A percentile compares a stretch with the other conserved stretches of the same genome.
Conservation (phyloP, 1,139 yeast genomes). For the Candida glucosophila region DNA sequence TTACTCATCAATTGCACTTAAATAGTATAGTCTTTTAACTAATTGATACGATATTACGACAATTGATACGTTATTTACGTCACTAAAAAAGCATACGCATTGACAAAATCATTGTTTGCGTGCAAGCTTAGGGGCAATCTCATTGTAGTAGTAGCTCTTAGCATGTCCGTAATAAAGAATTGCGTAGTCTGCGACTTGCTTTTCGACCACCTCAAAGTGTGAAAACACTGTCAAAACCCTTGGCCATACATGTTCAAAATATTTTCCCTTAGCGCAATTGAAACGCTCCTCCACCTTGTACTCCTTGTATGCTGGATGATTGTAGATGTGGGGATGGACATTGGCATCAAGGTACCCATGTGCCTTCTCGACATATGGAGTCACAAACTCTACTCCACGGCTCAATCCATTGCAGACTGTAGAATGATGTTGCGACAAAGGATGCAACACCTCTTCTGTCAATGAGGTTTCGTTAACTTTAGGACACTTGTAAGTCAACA, state of each 20-base stretch:
- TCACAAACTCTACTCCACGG: slow-evolving; percentile 18
- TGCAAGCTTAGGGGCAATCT: slow-evolving; percentile 1
- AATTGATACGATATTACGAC: too few species aligned
- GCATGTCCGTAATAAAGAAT: slow-evolving; percentile 10
- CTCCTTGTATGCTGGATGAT: slow-evolving; percentile 19
- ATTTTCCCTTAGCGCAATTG: slow-evolving; percentile 5
- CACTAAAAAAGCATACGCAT: too few species aligned
- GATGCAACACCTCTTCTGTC: slow-evolving; percentile 27
- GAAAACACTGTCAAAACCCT: slow-evolving; percentile 21
- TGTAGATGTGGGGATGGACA: slow-evolving; percentile 21
- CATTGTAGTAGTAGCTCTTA: slow-evolving; percentile 4
- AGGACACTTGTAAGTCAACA: slow-evolving; percentile 34
- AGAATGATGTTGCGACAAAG: slow-evolving; percentile 28
- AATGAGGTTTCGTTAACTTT: slow-evolving; percentile 23
- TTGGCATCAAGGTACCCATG: slow-evolving; percentile 26
- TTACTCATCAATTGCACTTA: too few species aligned
- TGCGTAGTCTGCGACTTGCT: slow-evolving; percentile 15
- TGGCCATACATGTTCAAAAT: slow-evolving; percentile 18
- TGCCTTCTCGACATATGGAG: slow-evolving; percentile 24
- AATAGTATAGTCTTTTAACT: too few species aligned
- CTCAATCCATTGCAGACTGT: slow-evolving; percentile 28
- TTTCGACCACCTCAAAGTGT: slow-evolving; percentile 23
- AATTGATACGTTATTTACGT: too few species aligned
- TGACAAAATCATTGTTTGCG: too few species aligned
- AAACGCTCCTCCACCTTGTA: slow-evolving; percentile 15